Evolutionary conservation across 2,329 filamentous ascomycete species (phyloP).

Genomic region (Talaromyces verruculosus): DNA sequence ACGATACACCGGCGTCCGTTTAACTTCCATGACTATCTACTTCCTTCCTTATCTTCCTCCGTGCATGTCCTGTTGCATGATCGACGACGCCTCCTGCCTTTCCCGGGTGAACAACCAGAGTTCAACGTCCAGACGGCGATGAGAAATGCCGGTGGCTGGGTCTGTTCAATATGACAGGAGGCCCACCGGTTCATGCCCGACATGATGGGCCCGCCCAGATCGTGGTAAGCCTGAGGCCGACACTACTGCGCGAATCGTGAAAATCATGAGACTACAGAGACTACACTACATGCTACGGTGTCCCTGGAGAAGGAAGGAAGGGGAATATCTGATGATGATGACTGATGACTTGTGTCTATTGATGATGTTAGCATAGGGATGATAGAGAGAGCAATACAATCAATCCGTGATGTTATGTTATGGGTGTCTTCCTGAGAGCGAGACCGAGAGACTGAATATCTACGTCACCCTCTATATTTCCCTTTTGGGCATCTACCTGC

Average conservation of each 20-base stretch:
- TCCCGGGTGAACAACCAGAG: background rate
- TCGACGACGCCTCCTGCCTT: background rate
- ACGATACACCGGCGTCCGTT: conserved; percentile 6
- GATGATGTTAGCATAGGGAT: conserved; percentile 4
- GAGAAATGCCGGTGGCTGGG: background rate
- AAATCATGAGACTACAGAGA: background rate
- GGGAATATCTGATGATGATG: background rate
- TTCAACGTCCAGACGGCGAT: background rate
- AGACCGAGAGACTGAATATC: background rate
- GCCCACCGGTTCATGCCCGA: background rate
- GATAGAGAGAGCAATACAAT: conserved; percentile 5
- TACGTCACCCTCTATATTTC: conserved; percentile 1
- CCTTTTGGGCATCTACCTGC: background rate
- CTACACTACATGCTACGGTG: background rate
- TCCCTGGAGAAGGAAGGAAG: background rate
- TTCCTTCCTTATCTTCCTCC: background rate
- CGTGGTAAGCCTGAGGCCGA: background rate
- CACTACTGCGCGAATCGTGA: background rate
- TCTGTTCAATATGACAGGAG: background rate
- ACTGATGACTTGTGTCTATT: conserved; percentile 7
- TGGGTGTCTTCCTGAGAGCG: background rate
- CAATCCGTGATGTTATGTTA: background rate
- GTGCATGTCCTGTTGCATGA: background rate
- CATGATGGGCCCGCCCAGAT: background rate
- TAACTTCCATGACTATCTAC: background rate